Evolutionary conservation across 1,284 basidiomycete genomes (phyloP), one percentile per base, ranked within the genome.

Genomic region (Mycena sp.): DNA sequence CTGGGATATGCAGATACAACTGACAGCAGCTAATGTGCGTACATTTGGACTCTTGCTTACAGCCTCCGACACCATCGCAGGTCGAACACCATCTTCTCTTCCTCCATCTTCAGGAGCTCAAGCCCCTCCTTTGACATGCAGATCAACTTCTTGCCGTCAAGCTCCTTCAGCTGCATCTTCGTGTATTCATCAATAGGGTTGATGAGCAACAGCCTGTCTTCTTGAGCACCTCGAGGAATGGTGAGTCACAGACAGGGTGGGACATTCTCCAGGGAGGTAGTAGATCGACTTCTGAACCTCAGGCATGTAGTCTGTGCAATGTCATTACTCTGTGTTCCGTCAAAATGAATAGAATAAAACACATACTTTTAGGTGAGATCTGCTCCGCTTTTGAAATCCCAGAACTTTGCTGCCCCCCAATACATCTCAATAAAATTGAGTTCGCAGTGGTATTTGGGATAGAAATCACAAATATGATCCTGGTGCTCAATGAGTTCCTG

Each of bases 291-390:
- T 99, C 83, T 99, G 97, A 71, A 96, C 87, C 85, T 99, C 96
- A 69, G 97, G 97, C 96, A 98, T 99, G 74, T 97, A 96, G 64
- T 96, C 99, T 78, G 99, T 97, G 87, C 99, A 99, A n/a, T n/a
- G n/a, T n/a, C n/a, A n/a, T n/a, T n/a, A n/a, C n/a, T n/a, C n/a
- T n/a, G n/a, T n/a, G n/a, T n/a, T n/a, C n/a, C n/a, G n/a, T n/a
- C n/a, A n/a, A n/a, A n/a, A n/a, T n/a, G n/a, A n/a, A n/a, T n/a
- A n/a, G n/a, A n/a, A n/a, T n/a, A n/a, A n/a, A n/a, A n/a, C n/a
- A n/a, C n/a, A n/a, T n/a, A n/a, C n/a, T n/a, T n/a, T n/a, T n/a
- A n/a, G n/a, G n/a, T n/a, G n/a, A n/a, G n/a, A n/a, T n/a, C n/a
- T n/a, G n/a, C n/a, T n/a, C n/a, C n/a, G n/a, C n/a, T 54, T 16